Evolutionary conservation across 495 filamentous ascomycete species (phyloP).

Genomic region (Aspergillus indologenus): DNA sequence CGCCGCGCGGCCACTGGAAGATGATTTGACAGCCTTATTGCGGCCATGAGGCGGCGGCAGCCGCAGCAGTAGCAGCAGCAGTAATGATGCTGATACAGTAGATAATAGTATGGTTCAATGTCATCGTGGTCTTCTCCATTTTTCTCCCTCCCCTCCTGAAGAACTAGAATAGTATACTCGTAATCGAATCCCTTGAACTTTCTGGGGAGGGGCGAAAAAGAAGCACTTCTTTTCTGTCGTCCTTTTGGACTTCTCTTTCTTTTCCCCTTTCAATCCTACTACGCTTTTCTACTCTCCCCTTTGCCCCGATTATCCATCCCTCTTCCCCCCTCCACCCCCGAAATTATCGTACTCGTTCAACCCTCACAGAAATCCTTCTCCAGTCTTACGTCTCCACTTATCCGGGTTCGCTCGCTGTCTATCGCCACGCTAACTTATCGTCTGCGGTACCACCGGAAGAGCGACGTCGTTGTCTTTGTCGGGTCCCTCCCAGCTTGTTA

Average conservation of each 20-base stretch:
- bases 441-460: slow-evolving; percentile 9
- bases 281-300: background rate
- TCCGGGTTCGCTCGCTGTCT: background rate
- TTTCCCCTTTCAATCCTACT: background rate
- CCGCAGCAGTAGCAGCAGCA: background rate
- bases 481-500: background rate
- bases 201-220: too few species aligned
- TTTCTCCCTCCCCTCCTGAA: too few species aligned
- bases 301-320: background rate
- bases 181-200: too few species aligned
- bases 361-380: background rate
- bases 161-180: too few species aligned
- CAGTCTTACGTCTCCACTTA: slow-evolving; percentile 1
- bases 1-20: slow-evolving; percentile 10
- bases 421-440: slow-evolving; percentile 5
- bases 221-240: background rate
- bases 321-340: background rate
- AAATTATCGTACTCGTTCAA: background rate
- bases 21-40: slow-evolving; percentile 11
- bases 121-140: too few species aligned
- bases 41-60: background rate
- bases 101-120: background rate
- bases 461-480: slow-evolving; percentile 5
- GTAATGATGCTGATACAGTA: background rate
- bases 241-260: background rate